Base-by-base conservation (phyloP, 805 yeast genomes). In the Ogataea haglerorum region DNA sequence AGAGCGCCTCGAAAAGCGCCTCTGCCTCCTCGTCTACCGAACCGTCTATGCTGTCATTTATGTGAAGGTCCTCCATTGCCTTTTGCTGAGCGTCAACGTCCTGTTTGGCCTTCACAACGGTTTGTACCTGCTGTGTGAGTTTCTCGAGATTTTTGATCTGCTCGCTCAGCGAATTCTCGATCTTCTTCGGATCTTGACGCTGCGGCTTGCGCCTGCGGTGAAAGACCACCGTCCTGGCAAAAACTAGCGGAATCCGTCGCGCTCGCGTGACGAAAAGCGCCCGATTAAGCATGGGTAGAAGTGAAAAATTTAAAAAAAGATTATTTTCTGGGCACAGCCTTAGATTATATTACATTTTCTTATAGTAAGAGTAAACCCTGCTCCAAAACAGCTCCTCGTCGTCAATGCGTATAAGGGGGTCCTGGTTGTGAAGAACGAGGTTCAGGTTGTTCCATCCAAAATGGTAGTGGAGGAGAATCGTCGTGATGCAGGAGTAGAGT, bases 391-490 rank as follows among this genome's bases (percentile, higher is more conserved):
- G 39, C 6, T 56, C 60, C 10, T 46, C 57, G 25, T 57, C 58
- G 21, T 52, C 53, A 12, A 50, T 43, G 34, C 35, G 47, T 31
- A 47, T 49, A 35, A 36, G 36, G 17, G 40, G 48, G 34, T 24
- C 53, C 26, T 34, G 22, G 30, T 40, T 48, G 40, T 48, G 49
- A 6, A 58, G 33, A 4, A 58, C 49, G 23, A 55, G 40, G 33
- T 61, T 64, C n/a, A 63, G 37, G 39, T 47, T 58, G 36, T 56
- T 57, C 64, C 64, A 76, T 2, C 81, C 81, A 56, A 69, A 74
- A 55, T 76, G 80, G 52, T 73, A 69, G 45, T 75, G 71, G 30
- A 70, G 57, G 21, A 75, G 49, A 4, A 75, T 58, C 17, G 69
- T 67, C 25, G 72, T 39, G 5, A 67, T 48, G 14, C 72, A 53